These are phyloP conservation scores for Chondrostereum purpureum DNA, from an alignment of 1,284 basidiomycete genomes.

Conservation along the genomic window DNA sequence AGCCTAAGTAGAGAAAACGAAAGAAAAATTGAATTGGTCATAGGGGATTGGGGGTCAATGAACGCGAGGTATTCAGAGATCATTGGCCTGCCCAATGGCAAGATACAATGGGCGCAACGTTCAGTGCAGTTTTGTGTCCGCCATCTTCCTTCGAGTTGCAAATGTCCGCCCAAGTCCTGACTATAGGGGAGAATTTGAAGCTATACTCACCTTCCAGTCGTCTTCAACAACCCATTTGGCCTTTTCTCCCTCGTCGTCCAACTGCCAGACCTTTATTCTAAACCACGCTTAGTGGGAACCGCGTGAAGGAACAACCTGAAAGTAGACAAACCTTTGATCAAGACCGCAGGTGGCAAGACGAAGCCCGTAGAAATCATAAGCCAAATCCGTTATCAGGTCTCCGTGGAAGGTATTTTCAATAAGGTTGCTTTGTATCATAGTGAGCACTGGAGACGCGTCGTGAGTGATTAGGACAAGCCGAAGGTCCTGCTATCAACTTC, in stretches of 20 bases:
- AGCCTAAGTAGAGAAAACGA: constrained; percentile 1
- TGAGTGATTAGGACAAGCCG: no score
- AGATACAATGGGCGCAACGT: no score
- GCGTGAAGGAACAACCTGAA: constrained; percentile 3
- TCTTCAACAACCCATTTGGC: constrained; percentile 73
- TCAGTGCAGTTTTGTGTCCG: no score
- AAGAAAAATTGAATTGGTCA: no score
- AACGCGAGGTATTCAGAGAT: no score
- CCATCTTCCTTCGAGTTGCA: no score
- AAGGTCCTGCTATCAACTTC: no score
- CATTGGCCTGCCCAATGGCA: no score
- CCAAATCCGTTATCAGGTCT: constrained; percentile 77
- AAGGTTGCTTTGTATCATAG: constrained; percentile 70
- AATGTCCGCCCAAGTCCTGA: no score
- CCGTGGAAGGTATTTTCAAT: constrained; percentile 64
- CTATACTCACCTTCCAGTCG: constrained; percentile 84
- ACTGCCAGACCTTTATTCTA: constrained; percentile 79
- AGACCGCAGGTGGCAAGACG: constrained; percentile 70
- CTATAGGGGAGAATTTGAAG: no score
- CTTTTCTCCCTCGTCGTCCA: constrained; percentile 52
- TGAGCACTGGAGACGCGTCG: constrained; percentile 3
- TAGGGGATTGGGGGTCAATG: no score
- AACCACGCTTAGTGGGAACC: constrained; percentile 6
- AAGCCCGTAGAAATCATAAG: constrained; percentile 87
- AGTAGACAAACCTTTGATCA: constrained; percentile 58